Evolutionary conservation across 169 alveolate species (phyloP).

Genomic region (Plasmodium berghei): DNA sequence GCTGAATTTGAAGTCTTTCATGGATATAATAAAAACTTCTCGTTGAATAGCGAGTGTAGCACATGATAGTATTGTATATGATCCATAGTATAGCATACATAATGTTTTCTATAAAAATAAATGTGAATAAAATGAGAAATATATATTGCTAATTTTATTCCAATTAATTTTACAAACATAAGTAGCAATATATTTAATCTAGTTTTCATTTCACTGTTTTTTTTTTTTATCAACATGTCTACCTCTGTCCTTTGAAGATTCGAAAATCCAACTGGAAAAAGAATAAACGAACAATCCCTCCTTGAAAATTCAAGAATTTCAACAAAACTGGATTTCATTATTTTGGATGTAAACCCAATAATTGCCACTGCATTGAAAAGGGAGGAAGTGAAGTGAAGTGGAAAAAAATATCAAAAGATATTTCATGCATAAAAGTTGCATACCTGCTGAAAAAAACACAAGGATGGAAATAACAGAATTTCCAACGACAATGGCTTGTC

Average conservation of each 20-base stretch:
- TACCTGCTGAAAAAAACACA: slow-evolving; percentile 71
- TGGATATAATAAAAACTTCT: slow-evolving; percentile 80
- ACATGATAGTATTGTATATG: slow-evolving; percentile 80
- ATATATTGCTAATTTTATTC: too few relatives aligned
- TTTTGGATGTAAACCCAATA: slow-evolving; percentile 57
- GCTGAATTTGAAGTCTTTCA: slow-evolving; percentile 62
- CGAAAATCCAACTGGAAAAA: slow-evolving; percentile 65
- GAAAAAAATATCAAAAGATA: background rate
- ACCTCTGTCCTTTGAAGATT: slow-evolving; percentile 60
- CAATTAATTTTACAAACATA: too few relatives aligned
- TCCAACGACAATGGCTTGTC: slow-evolving; percentile 56
- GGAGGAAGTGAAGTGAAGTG: background rate
- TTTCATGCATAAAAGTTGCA: background rate
- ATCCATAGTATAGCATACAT: slow-evolving; percentile 81
- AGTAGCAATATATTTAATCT: background rate
- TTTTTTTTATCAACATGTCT: background rate
- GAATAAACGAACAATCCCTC: slow-evolving; percentile 61
- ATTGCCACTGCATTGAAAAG: slow-evolving; percentile 16
- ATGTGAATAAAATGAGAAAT: too few relatives aligned
- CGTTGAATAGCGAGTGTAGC: slow-evolving; percentile 83
- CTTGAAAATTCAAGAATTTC: slow-evolving; percentile 68
- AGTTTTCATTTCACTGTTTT: background rate
- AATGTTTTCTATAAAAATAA: slow-evolving; percentile 78
- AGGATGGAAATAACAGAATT: slow-evolving; percentile 56
- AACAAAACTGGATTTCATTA: slow-evolving; percentile 32